Conservation (phyloP, 192 early-diverging fungal genomes). For the Coemansia umbellata region DNA sequence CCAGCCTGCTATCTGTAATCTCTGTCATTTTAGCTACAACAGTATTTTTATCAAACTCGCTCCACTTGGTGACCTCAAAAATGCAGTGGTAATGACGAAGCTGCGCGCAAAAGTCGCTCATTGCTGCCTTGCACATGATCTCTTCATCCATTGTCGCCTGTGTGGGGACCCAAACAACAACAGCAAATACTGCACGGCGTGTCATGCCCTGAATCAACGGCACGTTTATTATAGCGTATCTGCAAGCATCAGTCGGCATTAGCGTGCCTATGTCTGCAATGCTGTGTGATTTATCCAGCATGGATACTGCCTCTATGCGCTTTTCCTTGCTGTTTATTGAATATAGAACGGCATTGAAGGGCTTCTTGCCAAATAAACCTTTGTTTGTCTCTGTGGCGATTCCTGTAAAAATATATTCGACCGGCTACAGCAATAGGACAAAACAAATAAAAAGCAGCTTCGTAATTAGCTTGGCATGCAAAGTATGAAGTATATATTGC, state of each 20-base stretch:
- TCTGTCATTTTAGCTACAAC: conserved; percentile 1
- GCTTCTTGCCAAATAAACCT: conserved; percentile 7
- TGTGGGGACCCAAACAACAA: conserved; percentile 17
- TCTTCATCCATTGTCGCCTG: conserved; percentile 1
- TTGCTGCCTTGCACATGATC: conserved; percentile 5
- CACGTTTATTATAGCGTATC: neutral
- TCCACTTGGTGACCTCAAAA: conserved; percentile 19
- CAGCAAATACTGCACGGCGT: neutral
- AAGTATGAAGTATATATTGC: too few species aligned
- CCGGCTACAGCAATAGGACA: neutral
- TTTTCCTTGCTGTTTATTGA: conserved; percentile 1
- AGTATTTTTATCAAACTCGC: conserved; percentile 6
- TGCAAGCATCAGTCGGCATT: neutral
- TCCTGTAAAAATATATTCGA: conserved; percentile 7
- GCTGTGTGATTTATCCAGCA: neutral
- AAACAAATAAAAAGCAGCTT: neutral
- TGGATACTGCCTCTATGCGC: neutral
- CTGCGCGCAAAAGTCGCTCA: conserved; percentile 3
- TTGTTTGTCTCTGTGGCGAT: conserved; percentile 10
- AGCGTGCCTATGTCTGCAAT: neutral
- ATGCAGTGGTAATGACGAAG: conserved; percentile 11
- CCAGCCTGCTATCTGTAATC: neutral
- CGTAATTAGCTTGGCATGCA: too few species aligned
- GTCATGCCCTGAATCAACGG: neutral
- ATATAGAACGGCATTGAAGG: conserved; percentile 6